A percentile compares a stretch with the other conserved stretches of the same genome.
Conservation (phyloP, 345 rosid genomes). For the Nasturtium officinale region DNA sequence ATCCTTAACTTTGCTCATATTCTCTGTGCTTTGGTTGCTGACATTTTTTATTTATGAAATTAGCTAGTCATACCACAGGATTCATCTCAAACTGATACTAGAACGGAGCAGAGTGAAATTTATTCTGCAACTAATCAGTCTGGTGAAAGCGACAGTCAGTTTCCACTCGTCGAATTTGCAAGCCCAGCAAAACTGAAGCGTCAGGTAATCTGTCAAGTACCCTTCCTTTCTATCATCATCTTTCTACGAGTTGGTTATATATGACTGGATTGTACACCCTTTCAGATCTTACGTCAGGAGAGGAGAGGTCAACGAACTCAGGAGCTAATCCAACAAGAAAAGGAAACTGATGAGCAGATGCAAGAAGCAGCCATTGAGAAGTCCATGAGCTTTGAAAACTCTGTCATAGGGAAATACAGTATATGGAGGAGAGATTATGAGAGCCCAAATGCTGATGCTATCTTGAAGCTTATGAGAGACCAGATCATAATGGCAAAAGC, state of each 20-base stretch:
- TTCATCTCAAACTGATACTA: conserved; percentile 43
- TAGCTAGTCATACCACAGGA: conserved; percentile 48
- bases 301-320: conserved; percentile 68
- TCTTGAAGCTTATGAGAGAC: conserved; percentile 89
- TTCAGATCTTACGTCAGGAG: conserved; percentile 62
- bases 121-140: conserved; percentile 37
- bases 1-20: conserved; percentile 10
- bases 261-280: conserved; percentile 36
- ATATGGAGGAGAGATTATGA: conserved; percentile 95
- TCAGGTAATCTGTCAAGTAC: too few relatives aligned
- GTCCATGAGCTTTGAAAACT: conserved; percentile 57
- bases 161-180: conserved; percentile 42
- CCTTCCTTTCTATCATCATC: conserved; percentile 20
- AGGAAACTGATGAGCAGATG: conserved; percentile 58
- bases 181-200: conserved; percentile 88
- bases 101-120: conserved; percentile 44
- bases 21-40: conserved; percentile 18
- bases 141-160: conserved; percentile 43
- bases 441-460: conserved; percentile 78
- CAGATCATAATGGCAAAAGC: conserved; percentile 97
- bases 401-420: conserved; percentile 72
- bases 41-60: conserved; percentile 17
- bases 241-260: conserved; percentile 2
- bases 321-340: conserved; percentile 62
- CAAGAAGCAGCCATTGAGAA: conserved; percentile 65